Conservation (phyloP, 495 filamentous ascomycete genomes). For the Tuber umbilicatum region DNA sequence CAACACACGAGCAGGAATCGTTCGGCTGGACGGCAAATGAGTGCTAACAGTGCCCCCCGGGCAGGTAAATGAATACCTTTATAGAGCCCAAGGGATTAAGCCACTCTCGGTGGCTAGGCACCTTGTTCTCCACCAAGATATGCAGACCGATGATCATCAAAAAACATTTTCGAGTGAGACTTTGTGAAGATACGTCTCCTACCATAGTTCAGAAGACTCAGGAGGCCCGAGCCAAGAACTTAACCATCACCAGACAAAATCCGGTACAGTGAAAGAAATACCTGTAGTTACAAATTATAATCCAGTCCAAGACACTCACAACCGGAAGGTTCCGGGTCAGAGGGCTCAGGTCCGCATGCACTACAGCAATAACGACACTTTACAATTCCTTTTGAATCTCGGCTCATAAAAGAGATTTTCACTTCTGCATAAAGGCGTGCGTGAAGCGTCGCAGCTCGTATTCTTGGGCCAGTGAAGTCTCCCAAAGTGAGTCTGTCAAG, state of each 20-base stretch:
- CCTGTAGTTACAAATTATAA: neutral
- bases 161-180: slow-evolving; percentile 2
- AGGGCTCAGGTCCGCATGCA: neutral
- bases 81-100: neutral
- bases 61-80: neutral
- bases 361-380: neutral
- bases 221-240: neutral
- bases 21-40: neutral
- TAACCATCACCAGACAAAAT: neutral
- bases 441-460: neutral
- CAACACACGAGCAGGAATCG: neutral
- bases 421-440: neutral
- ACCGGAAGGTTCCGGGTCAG: neutral
- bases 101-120: neutral
- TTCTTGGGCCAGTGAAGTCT: neutral
- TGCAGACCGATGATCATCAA: neutral
- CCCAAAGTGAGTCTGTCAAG: neutral
- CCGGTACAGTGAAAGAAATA: neutral
- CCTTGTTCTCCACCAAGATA: neutral
- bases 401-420: slow-evolving; percentile 1
- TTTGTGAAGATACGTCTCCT: neutral
- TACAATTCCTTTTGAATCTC: neutral
- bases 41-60: neutral
- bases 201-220: neutral
- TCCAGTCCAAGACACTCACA: slow-evolving; percentile 1